Evolutionary conservation across 345 rosid species (phyloP).

Genomic region (Camelina laxa): DNA sequence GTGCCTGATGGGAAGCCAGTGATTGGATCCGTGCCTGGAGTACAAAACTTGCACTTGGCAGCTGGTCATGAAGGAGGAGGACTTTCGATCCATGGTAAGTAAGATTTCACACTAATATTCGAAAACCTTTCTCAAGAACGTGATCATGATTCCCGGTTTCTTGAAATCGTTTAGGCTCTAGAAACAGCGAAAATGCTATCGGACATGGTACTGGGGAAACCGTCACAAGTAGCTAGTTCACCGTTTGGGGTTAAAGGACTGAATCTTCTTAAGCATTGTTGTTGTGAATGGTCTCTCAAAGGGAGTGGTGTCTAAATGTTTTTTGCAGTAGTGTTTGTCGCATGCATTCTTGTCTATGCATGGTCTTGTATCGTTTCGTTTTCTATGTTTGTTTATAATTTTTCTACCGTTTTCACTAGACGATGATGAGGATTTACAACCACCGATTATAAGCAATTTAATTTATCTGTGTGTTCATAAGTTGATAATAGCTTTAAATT

Average conservation of each 20-base stretch:
- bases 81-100: slow-evolving; percentile 82
- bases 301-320: not conserved
- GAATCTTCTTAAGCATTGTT: slow-evolving; percentile 8
- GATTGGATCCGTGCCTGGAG: slow-evolving; percentile 72
- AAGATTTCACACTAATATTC: slow-evolving; percentile 8
- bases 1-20: slow-evolving; percentile 96
- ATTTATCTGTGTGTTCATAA: no score
- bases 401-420: no score
- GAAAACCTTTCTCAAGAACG: slow-evolving; percentile 19
- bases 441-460: no score
- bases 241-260: slow-evolving; percentile 55
- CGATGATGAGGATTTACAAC: no score
- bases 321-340: no score
- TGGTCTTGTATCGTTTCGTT: no score
- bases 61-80: slow-evolving; percentile 98
- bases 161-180: slow-evolving; percentile 64
- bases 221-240: slow-evolving; percentile 52
- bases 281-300: not conserved
- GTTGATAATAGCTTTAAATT: no score
- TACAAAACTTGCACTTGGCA: slow-evolving; percentile 71
- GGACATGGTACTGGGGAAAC: slow-evolving; percentile 72
- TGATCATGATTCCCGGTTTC: slow-evolving; percentile 9
- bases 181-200: slow-evolving; percentile 88
- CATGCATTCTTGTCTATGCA: no score
- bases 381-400: no score